A percentile compares a stretch with the other conserved stretches of the same genome.
Conservation (phyloP, 352 stramenopile species). For the Pythium biforme region DNA sequence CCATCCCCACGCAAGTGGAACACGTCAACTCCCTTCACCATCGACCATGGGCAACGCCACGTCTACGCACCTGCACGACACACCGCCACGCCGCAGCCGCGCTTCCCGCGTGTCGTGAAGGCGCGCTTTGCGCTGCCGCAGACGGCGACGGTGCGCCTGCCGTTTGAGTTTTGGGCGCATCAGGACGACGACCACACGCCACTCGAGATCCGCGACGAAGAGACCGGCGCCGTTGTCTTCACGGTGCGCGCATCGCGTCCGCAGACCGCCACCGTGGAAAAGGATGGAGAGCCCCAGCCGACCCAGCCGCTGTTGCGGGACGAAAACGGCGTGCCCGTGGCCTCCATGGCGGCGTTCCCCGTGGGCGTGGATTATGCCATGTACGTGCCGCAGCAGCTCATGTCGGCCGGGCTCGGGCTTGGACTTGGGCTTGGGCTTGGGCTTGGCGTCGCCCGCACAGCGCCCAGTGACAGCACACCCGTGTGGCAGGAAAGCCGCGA, state of each 20-base stretch:
- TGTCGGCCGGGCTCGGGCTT: no score
- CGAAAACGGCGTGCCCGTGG: conserved; percentile 17
- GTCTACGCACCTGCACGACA: not conserved
- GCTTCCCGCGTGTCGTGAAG: conserved; percentile 17
- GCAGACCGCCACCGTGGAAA: not conserved
- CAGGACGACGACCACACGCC: not conserved
- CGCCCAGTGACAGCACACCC: not conserved
- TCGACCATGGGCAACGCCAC: conserved; percentile 12
- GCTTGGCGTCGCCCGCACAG: not conserved
- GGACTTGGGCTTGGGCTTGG: no score
- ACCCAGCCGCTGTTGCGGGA: conserved; percentile 12
- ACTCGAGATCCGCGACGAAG: conserved; percentile 11
- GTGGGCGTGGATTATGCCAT: conserved; percentile 7
- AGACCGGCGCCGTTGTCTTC: conserved; percentile 3
- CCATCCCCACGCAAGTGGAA: no score
- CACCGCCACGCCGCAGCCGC: conserved; percentile 13
- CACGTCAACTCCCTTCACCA: no score
- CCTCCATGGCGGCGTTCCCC: not conserved
- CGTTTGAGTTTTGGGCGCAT: conserved; percentile 14
- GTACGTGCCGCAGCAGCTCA: conserved; percentile 10
- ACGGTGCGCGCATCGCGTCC: not conserved
- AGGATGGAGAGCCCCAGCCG: not conserved
- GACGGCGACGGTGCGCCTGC: conserved; percentile 9
- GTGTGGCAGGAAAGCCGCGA: not conserved
- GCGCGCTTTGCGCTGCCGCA: conserved; percentile 13